Evolutionary conservation across 768 basidiomycete species (phyloP).

Genomic region (Mycena leptocephala): DNA sequence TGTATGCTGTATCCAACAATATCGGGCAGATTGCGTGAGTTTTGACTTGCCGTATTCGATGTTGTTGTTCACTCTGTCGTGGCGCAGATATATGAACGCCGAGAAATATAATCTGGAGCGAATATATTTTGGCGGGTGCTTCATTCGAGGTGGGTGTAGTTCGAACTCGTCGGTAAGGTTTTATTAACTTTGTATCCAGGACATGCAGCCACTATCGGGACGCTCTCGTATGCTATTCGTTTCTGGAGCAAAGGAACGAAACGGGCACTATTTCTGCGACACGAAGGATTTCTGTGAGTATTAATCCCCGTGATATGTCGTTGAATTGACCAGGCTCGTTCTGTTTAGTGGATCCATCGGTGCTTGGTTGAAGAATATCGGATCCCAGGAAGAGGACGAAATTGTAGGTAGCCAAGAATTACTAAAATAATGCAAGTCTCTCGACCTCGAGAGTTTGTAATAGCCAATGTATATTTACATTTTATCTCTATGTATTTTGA

Average conservation of each 20-base stretch:
- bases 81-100: slow-evolving; percentile 95
- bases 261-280: slow-evolving; percentile 95
- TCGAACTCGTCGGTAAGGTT: neutral
- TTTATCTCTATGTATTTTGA: neutral
- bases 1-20: slow-evolving; percentile 98
- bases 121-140: slow-evolving; percentile 99
- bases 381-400: neutral
- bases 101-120: slow-evolving; percentile 97
- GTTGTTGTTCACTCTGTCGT: slow-evolving; percentile 16
- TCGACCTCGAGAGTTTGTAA: neutral
- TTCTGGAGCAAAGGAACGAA: slow-evolving; percentile 99
- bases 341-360: slow-evolving; percentile 88
- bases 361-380: slow-evolving; percentile 95
- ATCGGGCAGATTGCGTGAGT: slow-evolving; percentile 99
- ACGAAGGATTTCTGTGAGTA: slow-evolving; percentile 91
- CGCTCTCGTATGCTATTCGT: slow-evolving; percentile 97
- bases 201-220: slow-evolving; percentile 97
- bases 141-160: slow-evolving; percentile 87
- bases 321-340: slow-evolving; percentile 21
- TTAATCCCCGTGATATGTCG: neutral
- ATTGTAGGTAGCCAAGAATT: neutral
- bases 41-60: neutral
- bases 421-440: slow-evolving; percentile 8
- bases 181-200: slow-evolving; percentile 64
- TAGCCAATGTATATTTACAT: slow-evolving; percentile 6